Evolutionary conservation across 345 rosid genomes (phyloP).

Genomic region (Anastatica hierochuntica): DNA sequence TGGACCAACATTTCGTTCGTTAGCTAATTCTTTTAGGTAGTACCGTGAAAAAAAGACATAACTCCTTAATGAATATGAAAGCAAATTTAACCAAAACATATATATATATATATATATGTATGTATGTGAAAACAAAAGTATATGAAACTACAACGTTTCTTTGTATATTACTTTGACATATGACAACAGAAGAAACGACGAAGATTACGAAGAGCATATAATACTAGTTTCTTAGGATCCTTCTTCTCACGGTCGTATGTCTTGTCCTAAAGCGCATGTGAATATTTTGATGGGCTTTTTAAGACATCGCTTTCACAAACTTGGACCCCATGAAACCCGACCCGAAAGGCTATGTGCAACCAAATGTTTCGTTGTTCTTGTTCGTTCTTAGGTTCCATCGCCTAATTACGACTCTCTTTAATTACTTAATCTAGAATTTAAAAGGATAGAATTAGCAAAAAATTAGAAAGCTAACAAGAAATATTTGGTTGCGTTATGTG

Average conservation of each 20-base stretch:
- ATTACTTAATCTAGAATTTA: not conserved
- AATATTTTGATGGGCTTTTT: conserved; percentile 12
- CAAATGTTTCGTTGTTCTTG: conserved; percentile 17
- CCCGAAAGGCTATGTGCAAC: not conserved
- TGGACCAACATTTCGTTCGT: too few species aligned
- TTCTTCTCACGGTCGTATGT: conserved; percentile 7
- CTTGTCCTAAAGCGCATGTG: conserved; percentile 18
- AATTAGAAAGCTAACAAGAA: not conserved
- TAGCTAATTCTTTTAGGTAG: too few species aligned
- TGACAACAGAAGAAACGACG: conserved; percentile 18
- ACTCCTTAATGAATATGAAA: too few species aligned
- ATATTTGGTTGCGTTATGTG: conserved; percentile 2
- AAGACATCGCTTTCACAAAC: conserved; percentile 18
- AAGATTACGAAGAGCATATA: conserved; percentile 1
- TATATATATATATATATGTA: too few species aligned
- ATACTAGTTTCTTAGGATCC: conserved; percentile 18
- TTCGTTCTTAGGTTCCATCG: conserved; percentile 24
- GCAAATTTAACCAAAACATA: too few species aligned
- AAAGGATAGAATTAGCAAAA: not conserved
- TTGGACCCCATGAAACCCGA: too few species aligned
- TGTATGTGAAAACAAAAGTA: conserved; percentile 12
- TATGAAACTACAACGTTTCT: conserved; percentile 10
- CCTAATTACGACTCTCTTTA: not conserved
- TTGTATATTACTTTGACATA: not conserved
- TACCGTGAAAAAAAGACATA: too few species aligned